Base-by-base conservation (phyloP, 352 stramenopile genomes). In the Phytophthora lateralis region DNA sequence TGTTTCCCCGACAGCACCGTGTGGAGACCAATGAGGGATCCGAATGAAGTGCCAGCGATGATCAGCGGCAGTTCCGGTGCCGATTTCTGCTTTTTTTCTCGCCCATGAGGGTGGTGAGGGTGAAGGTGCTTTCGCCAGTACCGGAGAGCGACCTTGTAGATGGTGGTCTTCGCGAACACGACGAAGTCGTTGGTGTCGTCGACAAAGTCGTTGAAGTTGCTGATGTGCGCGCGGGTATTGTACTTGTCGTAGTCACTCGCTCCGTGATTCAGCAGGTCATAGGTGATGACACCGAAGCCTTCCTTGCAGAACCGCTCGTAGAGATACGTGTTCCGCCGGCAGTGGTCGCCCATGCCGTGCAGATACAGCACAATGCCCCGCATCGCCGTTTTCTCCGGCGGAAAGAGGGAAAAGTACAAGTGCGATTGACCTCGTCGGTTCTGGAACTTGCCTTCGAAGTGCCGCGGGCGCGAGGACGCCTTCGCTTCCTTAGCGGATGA, bases 341-440 rank as follows among this genome's bases (percentile, higher is more conserved):
- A 75, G 56, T 90, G 80, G 51, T 90, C 80, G 10, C 76, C 78
- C 59, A 90, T 78, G 34, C 80, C 80, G 54, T 90, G 78, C 35
- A 90, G 55, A 34, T 82, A 78, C 11, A 90, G 34, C 11, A 88
- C 60, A 58, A 90, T 64, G 43, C 76, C 80, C 17, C 78, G 68
- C 51, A 88, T 60, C 9, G 66, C 60, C 20, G 66, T 30, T 18
- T 63, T 54, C 52, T 76, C 47, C 9, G 78, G 66, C 2, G 80
- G 77, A 32, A 86, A 86, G 15, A 88, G 71, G 4, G 73, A 66
- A 41, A 71, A 82, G 63, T 90, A 86, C 34, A 82, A 81, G 37
- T 86, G 70, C 41, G 59, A 68, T 51, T 85, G 76, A 11, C 59
- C 55, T 63, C 80, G 73, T 55, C 63, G 62, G 55, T 86, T 88